Evolutionary conservation across 345 rosid species (phyloP).

Genomic region (Pistacia vera): DNA sequence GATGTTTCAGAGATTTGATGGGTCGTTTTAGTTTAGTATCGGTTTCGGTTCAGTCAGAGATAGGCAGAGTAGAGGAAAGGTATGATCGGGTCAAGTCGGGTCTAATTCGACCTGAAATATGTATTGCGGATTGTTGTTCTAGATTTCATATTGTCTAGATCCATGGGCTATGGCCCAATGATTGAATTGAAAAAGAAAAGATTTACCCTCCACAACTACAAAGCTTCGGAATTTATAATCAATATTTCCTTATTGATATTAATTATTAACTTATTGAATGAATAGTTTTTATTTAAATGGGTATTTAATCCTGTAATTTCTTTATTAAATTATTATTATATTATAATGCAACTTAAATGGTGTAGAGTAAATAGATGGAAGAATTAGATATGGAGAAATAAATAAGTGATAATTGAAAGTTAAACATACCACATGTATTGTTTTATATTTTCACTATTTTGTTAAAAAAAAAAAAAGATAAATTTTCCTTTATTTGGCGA

Average conservation of each 20-base stretch:
- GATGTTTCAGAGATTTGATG: not conserved
- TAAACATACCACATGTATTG: not conserved
- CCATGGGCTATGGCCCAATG: no score
- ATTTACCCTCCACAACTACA: no score
- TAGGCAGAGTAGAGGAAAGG: not conserved
- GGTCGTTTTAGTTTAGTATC: not conserved
- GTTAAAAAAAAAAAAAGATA: not conserved
- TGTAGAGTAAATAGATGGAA: not conserved
- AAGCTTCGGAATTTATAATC: no score
- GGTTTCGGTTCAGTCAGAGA: not conserved
- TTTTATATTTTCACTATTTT: not conserved
- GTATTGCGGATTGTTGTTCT: no score
- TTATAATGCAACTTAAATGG: not conserved
- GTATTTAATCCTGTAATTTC: no score
- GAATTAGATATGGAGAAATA: not conserved
- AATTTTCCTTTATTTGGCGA: conserved; percentile 19
- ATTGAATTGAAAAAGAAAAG: no score
- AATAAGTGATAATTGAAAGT: not conserved
- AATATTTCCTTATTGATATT: no score
- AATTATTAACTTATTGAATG: no score
- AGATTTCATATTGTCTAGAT: no score
- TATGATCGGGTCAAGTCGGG: not conserved
- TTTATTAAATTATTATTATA: not conserved
- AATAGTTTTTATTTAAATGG: no score
- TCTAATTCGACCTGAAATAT: no score